Base-by-base conservation (phyloP, 1,139 yeast species). In the Taphrina pruni region DNA sequence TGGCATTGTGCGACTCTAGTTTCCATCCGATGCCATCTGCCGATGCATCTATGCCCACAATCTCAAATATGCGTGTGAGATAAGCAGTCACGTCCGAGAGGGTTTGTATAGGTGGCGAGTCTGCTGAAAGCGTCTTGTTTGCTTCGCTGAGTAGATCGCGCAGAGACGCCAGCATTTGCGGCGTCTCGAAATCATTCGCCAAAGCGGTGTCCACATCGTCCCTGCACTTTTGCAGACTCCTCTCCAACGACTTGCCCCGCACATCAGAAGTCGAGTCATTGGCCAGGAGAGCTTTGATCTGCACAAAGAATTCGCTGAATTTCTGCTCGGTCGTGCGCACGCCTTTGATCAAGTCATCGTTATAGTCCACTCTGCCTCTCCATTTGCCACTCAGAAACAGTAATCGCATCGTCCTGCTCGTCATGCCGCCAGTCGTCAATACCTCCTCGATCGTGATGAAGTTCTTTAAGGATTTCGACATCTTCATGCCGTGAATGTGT, bases 401-500 rank as follows among this genome's bases (percentile, higher is more conserved):
- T 74, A 94, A 83, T 74, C 99, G 85, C 75, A 94, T 83, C 78
- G 94, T 97, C 74, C 97, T 86, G 1, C 95, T 79, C 1, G 89
- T 79, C 77, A 85, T 90, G 72, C 80, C 85, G 54, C 71, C 67
- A n/a, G 56, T 57, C 60, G 83, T 80, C 72, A 95, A 83, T 0
- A 98, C 98, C 77, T 94, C 96, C 74, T 89, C 90, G 74, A 94
- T 92, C 11, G 99, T 93, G 76, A 95, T 93, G 78, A 94, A 94
- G 79, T 94, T 94, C 79, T 94, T 94, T 76, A 94, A 84, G 50
- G 96, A 89, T 80, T 94, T 94, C 62, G 96, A 89, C 99, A 94
- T 94, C 78, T 94, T 94, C 80, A 92, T 97, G 26, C 99, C 99
- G 78, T 94, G 97, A 74, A 94, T 94, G 78, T 94, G 99, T 75